Percentiles rank a stretch among this genome's conserved stretches.
Conservation (phyloP, 139 green algal species). For the Chlamydomonas applanata region DNA sequence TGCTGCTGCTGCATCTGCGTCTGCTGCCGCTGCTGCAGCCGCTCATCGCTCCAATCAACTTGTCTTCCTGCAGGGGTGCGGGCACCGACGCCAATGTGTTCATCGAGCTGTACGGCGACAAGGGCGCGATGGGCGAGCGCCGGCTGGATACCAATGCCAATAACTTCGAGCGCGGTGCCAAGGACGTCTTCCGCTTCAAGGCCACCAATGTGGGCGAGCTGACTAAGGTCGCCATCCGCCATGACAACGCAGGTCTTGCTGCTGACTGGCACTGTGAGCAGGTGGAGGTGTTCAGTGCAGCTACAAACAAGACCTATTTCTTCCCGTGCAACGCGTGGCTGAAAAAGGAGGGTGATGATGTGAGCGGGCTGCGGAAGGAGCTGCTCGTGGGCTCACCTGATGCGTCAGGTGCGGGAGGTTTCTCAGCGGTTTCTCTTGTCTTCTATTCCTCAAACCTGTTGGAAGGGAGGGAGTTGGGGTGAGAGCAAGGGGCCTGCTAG, state of each 20-base stretch:
- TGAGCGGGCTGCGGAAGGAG: slow-evolving; percentile 32
- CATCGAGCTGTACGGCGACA: slow-evolving; percentile 38
- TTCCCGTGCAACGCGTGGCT: slow-evolving; percentile 54
- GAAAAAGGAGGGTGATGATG: slow-evolving; percentile 34
- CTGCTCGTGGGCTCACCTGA: slow-evolving; percentile 24
- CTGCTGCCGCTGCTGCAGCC: too few relatives aligned
- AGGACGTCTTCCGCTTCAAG: slow-evolving; percentile 44
- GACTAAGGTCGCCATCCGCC: slow-evolving; percentile 31
- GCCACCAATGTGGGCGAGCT: slow-evolving; percentile 26
- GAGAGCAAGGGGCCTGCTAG: too few relatives aligned
- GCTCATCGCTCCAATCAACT: too few relatives aligned
- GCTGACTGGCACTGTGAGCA: slow-evolving; percentile 46
- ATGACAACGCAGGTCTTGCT: slow-evolving; percentile 32
- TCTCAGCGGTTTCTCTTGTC: too few relatives aligned
- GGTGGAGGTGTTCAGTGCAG: slow-evolving; percentile 38
- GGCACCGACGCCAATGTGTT: slow-evolving; percentile 53
- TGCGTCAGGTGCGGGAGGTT: background rate
- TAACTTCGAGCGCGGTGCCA: slow-evolving; percentile 50
- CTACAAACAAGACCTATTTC: slow-evolving; percentile 34
- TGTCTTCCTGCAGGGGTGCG: slow-evolving; percentile 30
- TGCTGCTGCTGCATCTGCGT: too few relatives aligned
- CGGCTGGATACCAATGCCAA: slow-evolving; percentile 37
- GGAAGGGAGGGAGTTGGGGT: too few relatives aligned
- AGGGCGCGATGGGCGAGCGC: slow-evolving; percentile 28
- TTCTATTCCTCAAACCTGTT: too few relatives aligned